Evolutionary conservation across 179 eudicot species (phyloP).

Genomic region (Dionaea muscipula): DNA sequence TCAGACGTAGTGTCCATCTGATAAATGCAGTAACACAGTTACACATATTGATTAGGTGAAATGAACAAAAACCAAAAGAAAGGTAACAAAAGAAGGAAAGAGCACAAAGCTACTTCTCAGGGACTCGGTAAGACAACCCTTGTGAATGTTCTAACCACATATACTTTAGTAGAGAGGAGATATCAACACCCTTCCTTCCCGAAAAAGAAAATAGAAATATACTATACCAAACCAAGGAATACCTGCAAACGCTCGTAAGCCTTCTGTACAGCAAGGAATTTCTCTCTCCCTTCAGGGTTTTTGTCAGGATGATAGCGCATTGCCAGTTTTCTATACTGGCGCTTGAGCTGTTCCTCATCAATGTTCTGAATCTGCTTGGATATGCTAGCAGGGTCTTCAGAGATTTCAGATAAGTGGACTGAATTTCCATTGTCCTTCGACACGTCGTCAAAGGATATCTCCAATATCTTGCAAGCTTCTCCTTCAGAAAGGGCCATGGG

Average conservation of each 20-base stretch:
- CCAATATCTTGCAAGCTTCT: constrained; percentile 93
- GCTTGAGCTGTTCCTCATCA: constrained; percentile 96
- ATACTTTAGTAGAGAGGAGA: neutral
- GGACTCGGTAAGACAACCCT: too few relatives aligned
- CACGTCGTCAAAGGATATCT: constrained; percentile 76
- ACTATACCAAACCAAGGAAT: constrained; percentile 13
- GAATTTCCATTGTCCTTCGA: constrained; percentile 45
- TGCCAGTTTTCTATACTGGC: constrained; percentile 93
- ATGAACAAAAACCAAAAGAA: too few relatives aligned
- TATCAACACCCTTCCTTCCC: too few relatives aligned
- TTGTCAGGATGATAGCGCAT: constrained; percentile 98
- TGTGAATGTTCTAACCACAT: too few relatives aligned
- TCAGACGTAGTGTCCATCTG: too few relatives aligned
- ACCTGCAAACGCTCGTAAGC: constrained; percentile 99
- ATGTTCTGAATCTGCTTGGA: constrained; percentile 78
- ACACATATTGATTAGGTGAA: too few relatives aligned
- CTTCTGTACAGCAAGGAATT: constrained; percentile 94
- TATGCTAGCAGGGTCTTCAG: constrained; percentile 47
- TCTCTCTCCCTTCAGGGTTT: constrained; percentile 98
- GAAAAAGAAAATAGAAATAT: neutral
- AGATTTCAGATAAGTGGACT: constrained; percentile 26
- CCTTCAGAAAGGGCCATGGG: constrained; percentile 99
- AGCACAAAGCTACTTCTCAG: too few relatives aligned
- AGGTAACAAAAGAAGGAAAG: too few relatives aligned
- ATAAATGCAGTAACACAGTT: too few relatives aligned